Base-by-base conservation (phyloP, 2,329 filamentous ascomycete genomes). In the Neonectria sp. region DNA sequence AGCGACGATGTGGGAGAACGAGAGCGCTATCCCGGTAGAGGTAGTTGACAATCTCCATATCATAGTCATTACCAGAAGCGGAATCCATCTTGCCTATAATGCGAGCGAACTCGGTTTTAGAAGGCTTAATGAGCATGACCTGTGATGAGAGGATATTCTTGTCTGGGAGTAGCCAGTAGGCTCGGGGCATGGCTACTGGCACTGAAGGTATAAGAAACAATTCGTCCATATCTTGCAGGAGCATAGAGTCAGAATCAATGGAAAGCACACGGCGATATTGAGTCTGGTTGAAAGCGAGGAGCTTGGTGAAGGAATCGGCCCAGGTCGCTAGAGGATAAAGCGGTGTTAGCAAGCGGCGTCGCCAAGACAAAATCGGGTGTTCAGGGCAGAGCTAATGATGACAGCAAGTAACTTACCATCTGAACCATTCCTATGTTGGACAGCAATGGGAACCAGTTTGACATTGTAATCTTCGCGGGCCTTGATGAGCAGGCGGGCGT, bases 31-130 rank as follows among this genome's bases (percentile, higher is more conserved):
- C 82, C 2, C 80, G 83, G 70, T 91, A 93, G 7, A 90, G 85
- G 12, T 86, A 80, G 71, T 93, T 92, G 53, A 92, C 79, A 1
- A 93, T 81, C 71, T 92, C 90, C 90, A 92, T 92, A 67, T 93
- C 91, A 65, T 88, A 91, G 12, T 86, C 82, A 11, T 68, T 24
- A 0, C 73, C 71, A 0, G 81, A 3, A 63, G 52, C 1, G 77
- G 40, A 1, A 80, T 70, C 17, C 37, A 40, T 5, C 37, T 67
- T 73, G 21, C 65, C 56, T 60, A 73, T 73, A 9, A 84, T 69
- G 11, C 81, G 78, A 7, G 62, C 55, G 64, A 89, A 86, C 63
- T 92, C 90, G 12, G 73, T 72, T 17, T 81, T 75, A 3, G 86
- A 88, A 0, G 92, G 91, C 55, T 90, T 82, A 21, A 91, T 79